Percentiles rank a stretch among this genome's conserved stretches.
phyloP scores from a whole-genome alignment of 176 grass and related monocot species.

The Chloris gayana region DNA sequence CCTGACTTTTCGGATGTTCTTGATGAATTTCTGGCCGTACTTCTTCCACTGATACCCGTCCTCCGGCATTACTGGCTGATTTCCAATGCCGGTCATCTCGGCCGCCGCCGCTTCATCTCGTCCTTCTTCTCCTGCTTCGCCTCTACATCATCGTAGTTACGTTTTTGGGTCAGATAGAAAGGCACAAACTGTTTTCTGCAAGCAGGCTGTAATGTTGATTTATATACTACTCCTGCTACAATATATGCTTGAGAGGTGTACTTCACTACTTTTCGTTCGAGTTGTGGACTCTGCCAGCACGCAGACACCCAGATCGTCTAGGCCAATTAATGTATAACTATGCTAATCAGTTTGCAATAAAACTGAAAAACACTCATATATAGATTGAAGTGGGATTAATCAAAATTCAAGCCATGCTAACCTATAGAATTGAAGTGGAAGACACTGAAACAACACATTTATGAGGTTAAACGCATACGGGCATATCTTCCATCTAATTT shows the following conservation, averaged over 20 bases:
- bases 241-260: not conserved
- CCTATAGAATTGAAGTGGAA: not conserved
- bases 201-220: not conserved
- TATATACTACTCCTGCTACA: not conserved
- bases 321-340: too few species aligned
- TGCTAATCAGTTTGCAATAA: too few species aligned
- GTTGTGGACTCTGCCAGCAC: not conserved
- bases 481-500: not conserved
- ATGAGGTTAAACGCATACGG: not conserved
- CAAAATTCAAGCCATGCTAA: too few species aligned
- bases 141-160: not conserved
- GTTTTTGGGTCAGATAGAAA: not conserved
- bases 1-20: constrained; percentile 74
- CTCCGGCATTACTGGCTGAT: constrained; percentile 49
- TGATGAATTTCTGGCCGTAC: constrained; percentile 89
- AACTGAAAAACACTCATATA: too few species aligned
- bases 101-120: not conserved
- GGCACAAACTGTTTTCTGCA: not conserved
- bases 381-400: not conserved
- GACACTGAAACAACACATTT: not conserved
- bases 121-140: constrained; percentile 12
- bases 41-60: constrained; percentile 90
- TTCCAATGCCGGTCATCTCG: not conserved
- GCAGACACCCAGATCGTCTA: too few species aligned
- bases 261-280: not conserved